These are phyloP conservation scores for Fusarium lyarnte DNA, from an alignment of 2,329 filamentous ascomycete genomes.

Conservation along the genomic window DNA sequence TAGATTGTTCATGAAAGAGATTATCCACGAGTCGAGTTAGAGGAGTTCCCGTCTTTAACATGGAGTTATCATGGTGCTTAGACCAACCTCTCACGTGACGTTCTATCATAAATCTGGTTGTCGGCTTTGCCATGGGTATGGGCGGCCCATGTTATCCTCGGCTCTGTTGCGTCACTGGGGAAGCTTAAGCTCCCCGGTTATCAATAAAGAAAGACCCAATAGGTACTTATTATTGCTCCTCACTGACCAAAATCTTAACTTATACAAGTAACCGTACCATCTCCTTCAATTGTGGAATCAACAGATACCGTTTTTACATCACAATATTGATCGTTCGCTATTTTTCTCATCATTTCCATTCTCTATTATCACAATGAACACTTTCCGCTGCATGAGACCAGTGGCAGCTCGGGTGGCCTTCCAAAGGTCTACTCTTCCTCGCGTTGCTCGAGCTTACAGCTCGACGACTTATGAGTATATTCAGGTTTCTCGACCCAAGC, in stretches of 20 bases:
- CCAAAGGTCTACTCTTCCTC: constrained; percentile 65
- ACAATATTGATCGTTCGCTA: background rate
- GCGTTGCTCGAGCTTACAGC: constrained; percentile 63
- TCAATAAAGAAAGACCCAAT: background rate
- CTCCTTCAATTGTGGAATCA: background rate
- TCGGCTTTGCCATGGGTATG: constrained; percentile 37
- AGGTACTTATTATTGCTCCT: constrained; percentile 22
- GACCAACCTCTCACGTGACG: constrained; percentile 31
- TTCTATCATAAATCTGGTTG: background rate
- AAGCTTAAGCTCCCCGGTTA: constrained; percentile 32
- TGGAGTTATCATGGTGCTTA: background rate
- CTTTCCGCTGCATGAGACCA: constrained; percentile 68
- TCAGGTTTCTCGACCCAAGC: constrained; percentile 81
- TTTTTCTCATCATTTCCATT: background rate
- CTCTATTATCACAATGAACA: constrained; percentile 55
- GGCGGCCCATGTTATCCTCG: constrained; percentile 41
- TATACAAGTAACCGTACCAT: background rate
- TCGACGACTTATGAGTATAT: constrained; percentile 79
- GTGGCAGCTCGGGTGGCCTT: constrained; percentile 59
- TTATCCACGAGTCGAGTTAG: background rate
- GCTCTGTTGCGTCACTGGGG: constrained; percentile 43
- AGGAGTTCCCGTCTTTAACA: background rate
- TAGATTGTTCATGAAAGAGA: background rate
- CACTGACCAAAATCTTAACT: constrained; percentile 8
- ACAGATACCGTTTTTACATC: background rate